Base-by-base conservation (phyloP, 148 eudicot genomes). In the Euryodendron excelsum region DNA sequence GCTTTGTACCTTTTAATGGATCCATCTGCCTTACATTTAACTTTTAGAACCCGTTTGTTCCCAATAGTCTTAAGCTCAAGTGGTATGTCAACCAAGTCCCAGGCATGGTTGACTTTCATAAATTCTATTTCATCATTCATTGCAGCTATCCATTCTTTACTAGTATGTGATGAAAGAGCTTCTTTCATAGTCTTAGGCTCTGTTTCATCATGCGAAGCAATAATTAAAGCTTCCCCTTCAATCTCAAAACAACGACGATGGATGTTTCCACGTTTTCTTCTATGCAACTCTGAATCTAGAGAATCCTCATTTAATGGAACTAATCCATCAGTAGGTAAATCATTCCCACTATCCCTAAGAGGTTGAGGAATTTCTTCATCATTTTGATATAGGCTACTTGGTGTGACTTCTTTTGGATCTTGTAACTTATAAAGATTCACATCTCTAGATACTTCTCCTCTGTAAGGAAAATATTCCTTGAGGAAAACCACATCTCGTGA, bases 101-200 rank as follows among this genome's bases (percentile, higher is more conserved):
- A 28, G 74, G 50, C 75, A 20, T 72, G 75, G 52, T 48, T 50
- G 7, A 12, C 25, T 39, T 25, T 30, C 41, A 12, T 53, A 17
- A 61, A 52, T 61, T 53, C 75, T 39, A 72, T 52, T 41, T 72
- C 75, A 27, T 72, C 61, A 47, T 13, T 18, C 75, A 72, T 72
- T 52, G 37, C 75, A 23, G 11, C 64, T n/a, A 1, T 27, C 17
- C 61, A 48, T 18, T 44, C 75, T 10, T 27, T 33, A 1, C 30
- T 72, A 23, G 39, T 3, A 72, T 5, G 15, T 17, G 39, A 72
- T 72, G 75, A 50, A n/a, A 72, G 41, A 13, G 75, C 61, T 4
- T 72, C 23, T 13, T 30, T 21, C 4, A 39, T 12, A 13, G 75
- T 13, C 14, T 13, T 30, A 13, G 61, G 59, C 56, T 72, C 25